Conservation (phyloP, 2,329 filamentous ascomycete genomes). For the Cytospora chrysosperma region DNA sequence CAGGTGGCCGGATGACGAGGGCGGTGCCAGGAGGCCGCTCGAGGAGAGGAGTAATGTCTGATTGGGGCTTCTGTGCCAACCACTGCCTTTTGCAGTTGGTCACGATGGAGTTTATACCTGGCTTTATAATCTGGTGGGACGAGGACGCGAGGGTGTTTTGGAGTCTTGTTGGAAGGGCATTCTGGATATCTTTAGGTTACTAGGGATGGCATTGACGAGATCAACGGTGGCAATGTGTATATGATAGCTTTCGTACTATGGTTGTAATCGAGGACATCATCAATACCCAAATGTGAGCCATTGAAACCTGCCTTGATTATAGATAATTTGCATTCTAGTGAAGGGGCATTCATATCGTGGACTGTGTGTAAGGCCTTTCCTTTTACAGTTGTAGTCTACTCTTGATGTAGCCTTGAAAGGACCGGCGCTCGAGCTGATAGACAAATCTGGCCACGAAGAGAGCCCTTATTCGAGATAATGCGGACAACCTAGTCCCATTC, state of each 20-base stretch:
- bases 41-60: constrained; percentile 43
- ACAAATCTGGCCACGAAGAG: neutral
- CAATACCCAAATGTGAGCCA: neutral
- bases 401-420: no score
- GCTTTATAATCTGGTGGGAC: neutral
- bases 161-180: neutral
- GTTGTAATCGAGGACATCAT: neutral
- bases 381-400: no score
- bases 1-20: constrained; percentile 66
- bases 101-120: neutral
- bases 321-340: no score
- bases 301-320: no score
- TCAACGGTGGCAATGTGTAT: neutral
- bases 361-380: no score
- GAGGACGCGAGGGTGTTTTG: constrained; percentile 21
- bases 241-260: neutral
- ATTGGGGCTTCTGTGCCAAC: neutral
- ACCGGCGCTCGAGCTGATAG: no score
- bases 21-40: constrained; percentile 52
- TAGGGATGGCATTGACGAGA: neutral
- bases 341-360: no score
- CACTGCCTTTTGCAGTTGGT: neutral
- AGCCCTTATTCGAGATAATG: neutral
- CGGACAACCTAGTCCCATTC: neutral
- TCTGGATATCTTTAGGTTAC: neutral